These are phyloP conservation scores for Favolaschia claudopus DNA, from an alignment of 768 basidiomycete species.

Conservation along the genomic window DNA sequence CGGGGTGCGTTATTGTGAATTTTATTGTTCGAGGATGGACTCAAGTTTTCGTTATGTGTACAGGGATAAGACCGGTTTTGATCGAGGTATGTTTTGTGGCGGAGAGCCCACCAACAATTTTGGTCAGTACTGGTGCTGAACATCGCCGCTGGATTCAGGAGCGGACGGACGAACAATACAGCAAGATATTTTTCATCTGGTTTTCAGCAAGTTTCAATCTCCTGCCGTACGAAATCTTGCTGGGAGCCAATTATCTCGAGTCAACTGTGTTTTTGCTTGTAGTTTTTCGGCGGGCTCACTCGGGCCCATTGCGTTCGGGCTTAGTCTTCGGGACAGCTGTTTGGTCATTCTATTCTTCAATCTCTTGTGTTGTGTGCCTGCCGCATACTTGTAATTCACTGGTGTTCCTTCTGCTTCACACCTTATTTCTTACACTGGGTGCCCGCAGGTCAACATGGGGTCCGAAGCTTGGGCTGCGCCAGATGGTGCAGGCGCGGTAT, in stretches of 20 bases:
- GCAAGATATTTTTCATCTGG: constrained; percentile 81
- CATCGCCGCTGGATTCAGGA: constrained; percentile 45
- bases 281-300: constrained; percentile 76
- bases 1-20: constrained; percentile 13
- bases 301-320: constrained; percentile 65
- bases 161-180: constrained; percentile 66
- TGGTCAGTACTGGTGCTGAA: not conserved
- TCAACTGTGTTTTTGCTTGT: not conserved
- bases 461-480: constrained; percentile 83
- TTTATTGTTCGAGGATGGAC: not conserved
- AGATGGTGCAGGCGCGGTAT: constrained; percentile 76
- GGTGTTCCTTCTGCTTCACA: not conserved
- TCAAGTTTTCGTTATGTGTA: no score
- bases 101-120: no score
- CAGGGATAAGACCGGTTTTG: constrained; percentile 23
- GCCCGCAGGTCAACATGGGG: constrained; percentile 68
- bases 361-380: constrained; percentile 61
- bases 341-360: constrained; percentile 76
- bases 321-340: constrained; percentile 69
- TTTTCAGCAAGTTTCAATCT: constrained; percentile 79
- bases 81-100: constrained; percentile 12
- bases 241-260: not conserved
- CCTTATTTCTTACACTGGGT: not conserved
- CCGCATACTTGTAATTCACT: constrained; percentile 64
- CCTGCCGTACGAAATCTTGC: constrained; percentile 48